phyloP scores from a whole-genome alignment of 176 grass and related monocot genomes.

The Avena atlantica region DNA sequence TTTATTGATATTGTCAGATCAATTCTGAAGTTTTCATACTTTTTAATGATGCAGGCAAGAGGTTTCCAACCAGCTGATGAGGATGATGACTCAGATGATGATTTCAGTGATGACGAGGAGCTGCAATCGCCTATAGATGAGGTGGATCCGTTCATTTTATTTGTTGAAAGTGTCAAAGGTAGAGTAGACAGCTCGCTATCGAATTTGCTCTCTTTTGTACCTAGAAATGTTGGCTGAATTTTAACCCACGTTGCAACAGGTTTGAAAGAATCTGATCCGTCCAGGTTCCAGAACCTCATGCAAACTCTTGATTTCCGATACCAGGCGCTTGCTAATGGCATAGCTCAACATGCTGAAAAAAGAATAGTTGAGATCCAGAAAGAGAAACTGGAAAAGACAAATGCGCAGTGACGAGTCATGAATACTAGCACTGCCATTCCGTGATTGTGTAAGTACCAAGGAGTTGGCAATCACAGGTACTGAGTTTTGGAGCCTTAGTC shows the following conservation, averaged over 20 bases:
- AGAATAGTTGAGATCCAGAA: slow-evolving; percentile 78
- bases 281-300: slow-evolving; percentile 79
- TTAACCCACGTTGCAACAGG: slow-evolving; percentile 43
- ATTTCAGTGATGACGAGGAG: slow-evolving; percentile 81
- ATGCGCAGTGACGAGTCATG: slow-evolving; percentile 33
- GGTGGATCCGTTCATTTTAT: slow-evolving; percentile 94
- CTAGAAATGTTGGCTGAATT: background rate
- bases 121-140: slow-evolving; percentile 88
- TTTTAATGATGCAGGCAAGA: slow-evolving; percentile 60
- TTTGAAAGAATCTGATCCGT: slow-evolving; percentile 66
- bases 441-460: slow-evolving; percentile 18
- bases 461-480: slow-evolving; percentile 10
- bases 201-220: background rate
- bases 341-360: slow-evolving; percentile 80
- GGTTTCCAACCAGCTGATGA: slow-evolving; percentile 85
- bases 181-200: background rate
- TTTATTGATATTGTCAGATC: slow-evolving; percentile 26
- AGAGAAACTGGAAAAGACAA: slow-evolving; percentile 77
- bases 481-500: slow-evolving; percentile 46
- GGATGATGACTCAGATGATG: slow-evolving; percentile 83
- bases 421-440: slow-evolving; percentile 36
- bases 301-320: slow-evolving; percentile 80
- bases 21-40: background rate
- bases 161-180: slow-evolving; percentile 89
- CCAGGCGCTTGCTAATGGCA: slow-evolving; percentile 75